Evolutionary conservation across 768 basidiomycete species (phyloP).

Genomic region (Amanita phalloides): DNA sequence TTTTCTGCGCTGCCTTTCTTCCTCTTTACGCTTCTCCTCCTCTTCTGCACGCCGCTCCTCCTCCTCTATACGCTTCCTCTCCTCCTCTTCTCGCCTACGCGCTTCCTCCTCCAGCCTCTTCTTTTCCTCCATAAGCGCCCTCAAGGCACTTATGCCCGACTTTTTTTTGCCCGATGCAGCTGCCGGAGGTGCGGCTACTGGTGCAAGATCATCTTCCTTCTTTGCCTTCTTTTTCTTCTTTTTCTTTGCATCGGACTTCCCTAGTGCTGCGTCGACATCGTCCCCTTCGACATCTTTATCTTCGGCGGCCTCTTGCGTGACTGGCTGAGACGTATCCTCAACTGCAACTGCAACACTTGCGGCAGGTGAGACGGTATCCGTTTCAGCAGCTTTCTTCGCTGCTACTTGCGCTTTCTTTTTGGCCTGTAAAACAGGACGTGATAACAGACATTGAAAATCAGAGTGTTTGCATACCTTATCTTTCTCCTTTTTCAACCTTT

Average conservation of each 20-base stretch:
- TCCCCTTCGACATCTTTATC: conserved; percentile 63
- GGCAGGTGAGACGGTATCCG: conserved; percentile 16
- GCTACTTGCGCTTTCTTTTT: conserved; percentile 93
- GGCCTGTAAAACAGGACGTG: conserved; percentile 37
- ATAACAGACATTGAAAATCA: conserved; percentile 2
- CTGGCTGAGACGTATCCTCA: conserved; percentile 20
- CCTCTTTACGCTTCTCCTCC: conserved; percentile 66
- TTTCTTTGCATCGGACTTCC: conserved; percentile 53
- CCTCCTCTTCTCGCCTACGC: conserved; percentile 60
- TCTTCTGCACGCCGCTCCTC: conserved; percentile 75
- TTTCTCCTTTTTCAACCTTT: conserved; percentile 91
- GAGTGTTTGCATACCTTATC: conserved; percentile 60
- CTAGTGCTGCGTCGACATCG: conserved; percentile 38
- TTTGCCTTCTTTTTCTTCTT: conserved; percentile 86
- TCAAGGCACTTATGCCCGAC: conserved; percentile 71
- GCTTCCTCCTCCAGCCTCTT: conserved; percentile 83
- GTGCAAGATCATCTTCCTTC: conserved; percentile 39
- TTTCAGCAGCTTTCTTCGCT: conserved; percentile 55
- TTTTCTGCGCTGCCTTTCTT: conserved; percentile 75
- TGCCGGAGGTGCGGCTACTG: conserved; percentile 26
- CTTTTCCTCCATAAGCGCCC: conserved; percentile 89
- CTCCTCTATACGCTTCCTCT: conserved; percentile 74
- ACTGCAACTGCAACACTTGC: conserved; percentile 14
- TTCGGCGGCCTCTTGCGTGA: conserved; percentile 20
- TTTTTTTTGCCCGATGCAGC: conserved; percentile 55